Percentiles rank a stretch among this genome's conserved stretches.
These are phyloP conservation scores for Neopestalotiopsis clavispora DNA, from an alignment of 2,329 filamentous ascomycete species.

Conservation along the genomic window DNA sequence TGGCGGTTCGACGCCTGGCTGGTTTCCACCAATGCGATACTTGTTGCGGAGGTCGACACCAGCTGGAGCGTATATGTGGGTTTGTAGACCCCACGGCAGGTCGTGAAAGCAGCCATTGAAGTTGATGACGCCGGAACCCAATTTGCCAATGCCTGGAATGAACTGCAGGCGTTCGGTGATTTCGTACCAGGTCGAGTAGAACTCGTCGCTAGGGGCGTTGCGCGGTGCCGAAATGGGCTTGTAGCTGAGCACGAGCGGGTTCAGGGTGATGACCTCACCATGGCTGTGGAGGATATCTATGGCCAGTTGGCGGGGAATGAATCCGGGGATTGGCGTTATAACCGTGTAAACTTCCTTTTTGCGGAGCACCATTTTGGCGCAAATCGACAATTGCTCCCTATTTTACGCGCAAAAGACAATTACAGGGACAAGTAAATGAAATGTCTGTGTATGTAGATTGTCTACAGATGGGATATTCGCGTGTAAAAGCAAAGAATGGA, in stretches of 20 bases:
- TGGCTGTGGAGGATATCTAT: slow-evolving; percentile 75
- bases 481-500: not conserved
- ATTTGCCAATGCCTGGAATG: slow-evolving; percentile 67
- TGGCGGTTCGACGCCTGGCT: slow-evolving; percentile 66
- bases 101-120: slow-evolving; percentile 77
- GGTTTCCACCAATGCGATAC: slow-evolving; percentile 71
- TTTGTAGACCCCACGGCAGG: slow-evolving; percentile 74
- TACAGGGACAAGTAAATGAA: not conserved
- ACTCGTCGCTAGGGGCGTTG: slow-evolving; percentile 71
- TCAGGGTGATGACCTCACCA: slow-evolving; percentile 72
- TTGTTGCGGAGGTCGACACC: slow-evolving; percentile 70
- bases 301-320: slow-evolving; percentile 73
- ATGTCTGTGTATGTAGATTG: not conserved
- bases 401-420: not conserved
- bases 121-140: slow-evolving; percentile 67
- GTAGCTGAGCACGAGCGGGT: slow-evolving; percentile 69
- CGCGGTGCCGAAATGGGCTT: slow-evolving; percentile 69
- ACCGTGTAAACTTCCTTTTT: slow-evolving; percentile 72
- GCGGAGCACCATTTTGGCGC: slow-evolving; percentile 52
- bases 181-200: slow-evolving; percentile 76
- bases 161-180: slow-evolving; percentile 73
- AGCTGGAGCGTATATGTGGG: slow-evolving; percentile 72
- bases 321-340: slow-evolving; percentile 71
- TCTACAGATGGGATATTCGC: not conserved
- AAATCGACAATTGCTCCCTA: not conserved